Conservation (phyloP, 257 asterid genomes). For the Vinca minor region DNA sequence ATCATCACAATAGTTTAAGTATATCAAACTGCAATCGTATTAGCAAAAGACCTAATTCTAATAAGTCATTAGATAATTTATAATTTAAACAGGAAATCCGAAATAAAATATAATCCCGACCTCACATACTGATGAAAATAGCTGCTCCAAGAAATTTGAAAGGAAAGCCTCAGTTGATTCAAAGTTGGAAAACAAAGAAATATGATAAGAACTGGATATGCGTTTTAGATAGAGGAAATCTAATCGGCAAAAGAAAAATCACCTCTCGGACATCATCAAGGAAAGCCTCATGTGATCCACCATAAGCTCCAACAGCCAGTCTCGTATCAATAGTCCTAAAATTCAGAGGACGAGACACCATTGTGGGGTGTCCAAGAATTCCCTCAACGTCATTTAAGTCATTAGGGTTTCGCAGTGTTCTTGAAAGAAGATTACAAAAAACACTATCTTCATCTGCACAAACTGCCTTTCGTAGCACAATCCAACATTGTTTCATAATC, state of each 20-base stretch:
- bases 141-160: background rate
- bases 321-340: constrained; percentile 88
- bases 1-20: too few relatives aligned
- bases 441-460: constrained; percentile 68
- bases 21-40: too few relatives aligned
- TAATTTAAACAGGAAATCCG: background rate
- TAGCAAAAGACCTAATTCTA: background rate
- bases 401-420: constrained; percentile 52
- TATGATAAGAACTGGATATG: background rate
- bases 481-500: constrained; percentile 75
- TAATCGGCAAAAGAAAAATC: constrained; percentile 1
- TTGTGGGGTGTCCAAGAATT: constrained; percentile 78
- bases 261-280: constrained; percentile 94
- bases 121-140: background rate
- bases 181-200: background rate
- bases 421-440: constrained; percentile 83
- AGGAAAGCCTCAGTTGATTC: background rate
- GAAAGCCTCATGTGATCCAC: constrained; percentile 85
- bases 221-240: background rate
- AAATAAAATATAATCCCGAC: background rate
- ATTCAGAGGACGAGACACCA: constrained; percentile 91
- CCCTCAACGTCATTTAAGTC: constrained; percentile 80
- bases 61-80: background rate
- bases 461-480: constrained; percentile 64
- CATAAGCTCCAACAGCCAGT: constrained; percentile 85